Evolutionary conservation across 1,139 yeast species (phyloP).

Genomic region (Hyphopichia wangnamkhiaoensis): DNA sequence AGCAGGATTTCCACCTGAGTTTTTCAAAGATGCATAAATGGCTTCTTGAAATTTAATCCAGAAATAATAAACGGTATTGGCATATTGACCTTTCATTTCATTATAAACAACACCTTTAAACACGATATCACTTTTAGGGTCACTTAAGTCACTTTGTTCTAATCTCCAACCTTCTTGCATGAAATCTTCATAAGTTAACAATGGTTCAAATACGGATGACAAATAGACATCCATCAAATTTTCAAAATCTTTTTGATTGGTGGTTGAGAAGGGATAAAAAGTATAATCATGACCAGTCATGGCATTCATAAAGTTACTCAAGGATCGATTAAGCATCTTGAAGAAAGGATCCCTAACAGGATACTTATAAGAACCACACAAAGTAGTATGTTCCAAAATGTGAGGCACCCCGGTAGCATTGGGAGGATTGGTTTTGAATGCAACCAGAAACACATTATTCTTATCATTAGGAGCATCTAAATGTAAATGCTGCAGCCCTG

Average conservation of each 20-base stretch:
- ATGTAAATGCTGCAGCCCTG: slow-evolving; percentile 84
- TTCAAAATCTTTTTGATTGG: slow-evolving; percentile 76
- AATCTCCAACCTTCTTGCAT: slow-evolving; percentile 98
- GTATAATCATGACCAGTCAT: slow-evolving; percentile 98
- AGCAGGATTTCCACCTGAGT: slow-evolving; percentile 94
- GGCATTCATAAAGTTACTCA: slow-evolving; percentile 97
- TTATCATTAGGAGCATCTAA: slow-evolving; percentile 72
- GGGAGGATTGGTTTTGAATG: slow-evolving; percentile 93
- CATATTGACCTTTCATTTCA: slow-evolving; percentile 98
- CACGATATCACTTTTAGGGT: slow-evolving; percentile 57
- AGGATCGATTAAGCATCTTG: slow-evolving; percentile 85
- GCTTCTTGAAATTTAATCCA: slow-evolving; percentile 84
- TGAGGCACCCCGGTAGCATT: slow-evolving; percentile 95
- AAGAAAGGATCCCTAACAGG: slow-evolving; percentile 98
- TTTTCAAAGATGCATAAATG: slow-evolving; percentile 80
- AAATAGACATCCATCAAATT: slow-evolving; percentile 87
- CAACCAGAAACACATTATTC: slow-evolving; percentile 86
- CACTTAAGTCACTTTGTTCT: slow-evolving; percentile 66
- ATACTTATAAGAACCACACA: slow-evolving; percentile 87
- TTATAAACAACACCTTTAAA: slow-evolving; percentile 97
- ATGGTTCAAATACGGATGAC: slow-evolving; percentile 84
- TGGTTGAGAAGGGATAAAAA: slow-evolving; percentile 93
- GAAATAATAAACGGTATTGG: slow-evolving; percentile 82
- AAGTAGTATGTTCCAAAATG: slow-evolving; percentile 89
- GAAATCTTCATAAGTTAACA: slow-evolving; percentile 77